Evolutionary conservation across 495 filamentous ascomycete species (phyloP).

Genomic region (Ascodesmis nigricans): DNA sequence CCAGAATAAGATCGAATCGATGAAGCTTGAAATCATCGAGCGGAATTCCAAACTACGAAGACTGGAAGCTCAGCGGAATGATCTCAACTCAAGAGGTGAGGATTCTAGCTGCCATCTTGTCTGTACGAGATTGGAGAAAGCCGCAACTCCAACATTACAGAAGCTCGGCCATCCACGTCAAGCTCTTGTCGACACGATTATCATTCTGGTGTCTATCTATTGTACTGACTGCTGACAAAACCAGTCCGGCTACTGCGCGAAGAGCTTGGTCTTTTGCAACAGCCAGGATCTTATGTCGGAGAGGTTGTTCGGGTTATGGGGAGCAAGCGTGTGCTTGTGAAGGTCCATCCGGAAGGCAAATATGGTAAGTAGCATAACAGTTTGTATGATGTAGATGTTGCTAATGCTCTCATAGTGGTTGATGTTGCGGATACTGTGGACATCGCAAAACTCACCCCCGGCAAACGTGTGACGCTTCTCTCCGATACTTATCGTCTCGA

Average conservation of each 20-base stretch:
- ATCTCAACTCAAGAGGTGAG: constrained; percentile 89
- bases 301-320: constrained; percentile 99
- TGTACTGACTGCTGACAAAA: neutral
- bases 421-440: constrained; percentile 91
- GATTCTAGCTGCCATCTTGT: too few relatives aligned
- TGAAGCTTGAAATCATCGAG: constrained; percentile 98
- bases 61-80: constrained; percentile 94
- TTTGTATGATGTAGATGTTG: neutral
- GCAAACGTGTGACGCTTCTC: constrained; percentile 90
- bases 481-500: constrained; percentile 95
- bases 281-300: constrained; percentile 93
- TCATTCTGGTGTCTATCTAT: too few relatives aligned
- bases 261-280: constrained; percentile 87
- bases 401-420: constrained; percentile 41
- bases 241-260: constrained; percentile 74
- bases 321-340: constrained; percentile 96
- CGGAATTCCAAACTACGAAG: constrained; percentile 85
- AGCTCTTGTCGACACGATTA: too few relatives aligned
- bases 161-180: too few relatives aligned
- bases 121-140: too few relatives aligned
- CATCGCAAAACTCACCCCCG: constrained; percentile 80
- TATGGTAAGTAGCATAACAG: constrained; percentile 48
- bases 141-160: too few relatives aligned
- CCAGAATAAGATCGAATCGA: constrained; percentile 97
- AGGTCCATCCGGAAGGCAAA: constrained; percentile 99